Percentiles rank a stretch among this genome's conserved stretches.
phyloP scores from a whole-genome alignment of 2,329 filamentous ascomycete species.

The Aspergillus quadrilineatus region DNA sequence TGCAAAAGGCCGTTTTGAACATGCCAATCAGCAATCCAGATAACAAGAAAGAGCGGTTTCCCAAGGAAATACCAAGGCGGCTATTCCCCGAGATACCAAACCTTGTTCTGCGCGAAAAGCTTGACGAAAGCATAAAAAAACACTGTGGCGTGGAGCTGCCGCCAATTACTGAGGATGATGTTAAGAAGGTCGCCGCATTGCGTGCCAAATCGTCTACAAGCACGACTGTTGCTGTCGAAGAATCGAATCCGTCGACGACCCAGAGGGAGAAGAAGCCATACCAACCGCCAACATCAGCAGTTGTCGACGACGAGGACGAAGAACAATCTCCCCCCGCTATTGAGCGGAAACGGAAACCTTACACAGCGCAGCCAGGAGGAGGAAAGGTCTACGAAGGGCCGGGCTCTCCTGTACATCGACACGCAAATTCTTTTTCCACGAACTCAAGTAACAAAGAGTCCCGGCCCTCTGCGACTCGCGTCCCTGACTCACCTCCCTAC shows the following conservation, averaged over 20 bases:
- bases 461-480: slow-evolving; percentile 59
- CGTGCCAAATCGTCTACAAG: slow-evolving; percentile 26
- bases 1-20: slow-evolving; percentile 66
- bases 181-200: slow-evolving; percentile 31
- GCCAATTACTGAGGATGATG: slow-evolving; percentile 37
- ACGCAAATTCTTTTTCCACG: slow-evolving; percentile 28
- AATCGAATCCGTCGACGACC: slow-evolving; percentile 22
- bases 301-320: slow-evolving; percentile 45
- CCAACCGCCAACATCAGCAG: slow-evolving; percentile 32
- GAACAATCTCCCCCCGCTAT: slow-evolving; percentile 50
- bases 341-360: slow-evolving; percentile 66
- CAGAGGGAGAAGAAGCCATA: slow-evolving; percentile 38
- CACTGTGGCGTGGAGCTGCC: slow-evolving; percentile 51
- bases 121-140: slow-evolving; percentile 60
- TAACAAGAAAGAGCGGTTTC: slow-evolving; percentile 69
- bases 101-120: slow-evolving; percentile 55
- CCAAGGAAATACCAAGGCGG: slow-evolving; percentile 72
- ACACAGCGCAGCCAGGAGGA: slow-evolving; percentile 57
- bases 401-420: slow-evolving; percentile 17
- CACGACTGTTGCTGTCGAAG: slow-evolving; percentile 20
- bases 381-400: slow-evolving; percentile 58
- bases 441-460: slow-evolving; percentile 53
- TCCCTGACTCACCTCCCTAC: slow-evolving; percentile 44
- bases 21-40: slow-evolving; percentile 69
- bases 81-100: slow-evolving; percentile 66